Conservation (phyloP, 306 rosid species). For the Trifolium repens region DNA sequence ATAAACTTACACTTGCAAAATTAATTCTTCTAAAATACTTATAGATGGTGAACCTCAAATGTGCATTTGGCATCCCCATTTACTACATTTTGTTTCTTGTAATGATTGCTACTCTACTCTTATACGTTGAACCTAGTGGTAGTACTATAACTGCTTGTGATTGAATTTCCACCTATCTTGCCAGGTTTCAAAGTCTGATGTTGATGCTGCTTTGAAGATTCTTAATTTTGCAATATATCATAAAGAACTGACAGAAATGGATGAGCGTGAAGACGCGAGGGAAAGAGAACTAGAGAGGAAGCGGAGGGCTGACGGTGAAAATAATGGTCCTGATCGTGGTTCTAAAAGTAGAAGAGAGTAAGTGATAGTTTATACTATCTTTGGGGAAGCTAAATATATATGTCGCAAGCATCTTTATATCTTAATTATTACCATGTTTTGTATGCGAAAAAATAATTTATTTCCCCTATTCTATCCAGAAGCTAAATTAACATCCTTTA, state of each 20-base stretch:
- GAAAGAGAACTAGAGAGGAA: constrained; percentile 73
- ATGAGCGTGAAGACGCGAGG: constrained; percentile 82
- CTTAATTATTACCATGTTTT: constrained; percentile 9
- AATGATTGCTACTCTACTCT: background rate
- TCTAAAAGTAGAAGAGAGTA: constrained; percentile 60
- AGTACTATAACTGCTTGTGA: constrained; percentile 10
- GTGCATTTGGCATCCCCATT: constrained; percentile 12
- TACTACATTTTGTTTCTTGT: background rate
- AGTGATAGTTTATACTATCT: constrained; percentile 36
- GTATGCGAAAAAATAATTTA: background rate
- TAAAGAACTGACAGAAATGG: constrained; percentile 91
- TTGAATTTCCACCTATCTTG: constrained; percentile 38
- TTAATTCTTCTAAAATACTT: background rate
- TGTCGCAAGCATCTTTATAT: constrained; percentile 14
- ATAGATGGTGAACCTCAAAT: background rate
- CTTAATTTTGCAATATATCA: constrained; percentile 95
- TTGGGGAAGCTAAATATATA: constrained; percentile 9
- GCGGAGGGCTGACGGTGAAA: constrained; percentile 64
- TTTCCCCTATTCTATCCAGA: constrained; percentile 23
- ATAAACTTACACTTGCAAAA: background rate
- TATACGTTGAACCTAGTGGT: background rate
- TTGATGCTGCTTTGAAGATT: constrained; percentile 85
- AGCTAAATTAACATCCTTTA: constrained; percentile 30
- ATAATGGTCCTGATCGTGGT: constrained; percentile 52
- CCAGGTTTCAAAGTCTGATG: constrained; percentile 88